phyloP scores from a whole-genome alignment of 805 yeast genomes.

The Sugiyamaella smithiae region DNA sequence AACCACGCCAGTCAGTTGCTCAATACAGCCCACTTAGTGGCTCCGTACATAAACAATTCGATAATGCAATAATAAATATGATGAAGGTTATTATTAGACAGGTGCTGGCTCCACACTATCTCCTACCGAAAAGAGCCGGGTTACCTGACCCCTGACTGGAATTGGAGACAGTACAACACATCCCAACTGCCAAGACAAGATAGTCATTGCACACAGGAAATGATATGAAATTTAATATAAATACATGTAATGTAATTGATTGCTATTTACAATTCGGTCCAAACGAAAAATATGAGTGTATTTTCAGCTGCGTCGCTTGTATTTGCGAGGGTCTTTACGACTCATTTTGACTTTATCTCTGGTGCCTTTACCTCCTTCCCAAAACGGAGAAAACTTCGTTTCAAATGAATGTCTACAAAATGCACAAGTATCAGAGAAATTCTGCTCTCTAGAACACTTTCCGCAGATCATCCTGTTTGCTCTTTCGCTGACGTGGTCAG shows the following conservation, averaged over 20 bases:
- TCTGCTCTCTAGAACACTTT: slow-evolving; percentile 41
- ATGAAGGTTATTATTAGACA: not conserved
- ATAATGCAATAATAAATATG: not conserved
- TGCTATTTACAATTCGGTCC: too few relatives aligned
- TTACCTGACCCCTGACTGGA: slow-evolving; percentile 5
- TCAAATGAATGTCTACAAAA: slow-evolving; percentile 39
- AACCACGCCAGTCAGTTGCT: not conserved
- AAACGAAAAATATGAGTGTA: not conserved
- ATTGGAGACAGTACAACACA: too few relatives aligned
- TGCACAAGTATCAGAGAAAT: slow-evolving; percentile 34
- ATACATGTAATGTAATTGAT: too few relatives aligned
- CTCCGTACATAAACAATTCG: too few relatives aligned
- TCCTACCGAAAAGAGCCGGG: slow-evolving; percentile 6
- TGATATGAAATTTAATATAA: too few relatives aligned
- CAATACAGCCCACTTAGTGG: not conserved
- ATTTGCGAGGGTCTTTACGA: slow-evolving; percentile 42
- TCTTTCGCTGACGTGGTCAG: slow-evolving; percentile 37
- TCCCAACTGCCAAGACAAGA: too few relatives aligned
- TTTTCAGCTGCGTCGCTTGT: slow-evolving; percentile 25
- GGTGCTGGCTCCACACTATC: slow-evolving; percentile 1
- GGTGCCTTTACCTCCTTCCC: slow-evolving; percentile 47
- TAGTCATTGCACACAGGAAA: too few relatives aligned
- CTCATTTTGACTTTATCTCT: slow-evolving; percentile 40
- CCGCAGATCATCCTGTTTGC: slow-evolving; percentile 44
- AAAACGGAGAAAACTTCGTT: slow-evolving; percentile 36